Percentiles rank a stretch among this genome's conserved stretches.
Conservation (phyloP, 1,139 yeast species). For the Saccharomycopsis phalli region DNA sequence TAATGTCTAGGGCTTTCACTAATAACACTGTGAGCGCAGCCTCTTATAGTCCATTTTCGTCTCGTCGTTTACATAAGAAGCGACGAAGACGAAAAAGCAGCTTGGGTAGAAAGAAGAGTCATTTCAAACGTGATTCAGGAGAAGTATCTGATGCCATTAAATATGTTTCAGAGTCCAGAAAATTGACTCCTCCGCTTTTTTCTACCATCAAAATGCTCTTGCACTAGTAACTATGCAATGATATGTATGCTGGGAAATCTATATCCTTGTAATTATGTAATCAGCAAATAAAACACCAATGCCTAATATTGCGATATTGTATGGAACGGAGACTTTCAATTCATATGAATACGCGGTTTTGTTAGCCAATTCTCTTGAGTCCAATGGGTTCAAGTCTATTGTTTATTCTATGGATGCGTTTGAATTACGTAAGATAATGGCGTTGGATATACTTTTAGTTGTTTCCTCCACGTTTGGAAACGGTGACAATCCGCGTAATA, state of each 20-base stretch:
- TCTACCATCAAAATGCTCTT: too few species aligned
- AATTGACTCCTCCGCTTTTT: too few species aligned
- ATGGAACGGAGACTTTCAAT: slow-evolving; percentile 92
- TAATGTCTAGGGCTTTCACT: not conserved
- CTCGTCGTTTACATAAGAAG: too few species aligned
- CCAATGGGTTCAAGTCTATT: slow-evolving; percentile 44
- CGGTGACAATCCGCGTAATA: slow-evolving; percentile 84
- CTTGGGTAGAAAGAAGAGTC: too few species aligned
- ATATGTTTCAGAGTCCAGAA: too few species aligned
- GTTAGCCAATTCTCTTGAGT: slow-evolving; percentile 47
- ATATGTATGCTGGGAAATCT: too few species aligned
- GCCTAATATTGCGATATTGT: slow-evolving; percentile 47
- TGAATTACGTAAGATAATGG: slow-evolving; percentile 42
- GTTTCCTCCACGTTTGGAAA: slow-evolving; percentile 92
- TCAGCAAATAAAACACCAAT: not conserved
- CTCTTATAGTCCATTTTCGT: too few species aligned
- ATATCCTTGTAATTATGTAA: too few species aligned
- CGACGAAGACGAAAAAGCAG: too few species aligned
- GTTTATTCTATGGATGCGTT: slow-evolving; percentile 56
- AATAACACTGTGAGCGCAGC: slow-evolving; percentile 4
- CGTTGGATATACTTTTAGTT: slow-evolving; percentile 46
- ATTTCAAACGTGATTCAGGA: too few species aligned
- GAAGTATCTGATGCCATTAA: too few species aligned
- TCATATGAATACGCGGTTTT: slow-evolving; percentile 78
- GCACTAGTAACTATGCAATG: too few species aligned